Conservation (phyloP, 2,329 filamentous ascomycete species). For the Xylariales sp. region DNA sequence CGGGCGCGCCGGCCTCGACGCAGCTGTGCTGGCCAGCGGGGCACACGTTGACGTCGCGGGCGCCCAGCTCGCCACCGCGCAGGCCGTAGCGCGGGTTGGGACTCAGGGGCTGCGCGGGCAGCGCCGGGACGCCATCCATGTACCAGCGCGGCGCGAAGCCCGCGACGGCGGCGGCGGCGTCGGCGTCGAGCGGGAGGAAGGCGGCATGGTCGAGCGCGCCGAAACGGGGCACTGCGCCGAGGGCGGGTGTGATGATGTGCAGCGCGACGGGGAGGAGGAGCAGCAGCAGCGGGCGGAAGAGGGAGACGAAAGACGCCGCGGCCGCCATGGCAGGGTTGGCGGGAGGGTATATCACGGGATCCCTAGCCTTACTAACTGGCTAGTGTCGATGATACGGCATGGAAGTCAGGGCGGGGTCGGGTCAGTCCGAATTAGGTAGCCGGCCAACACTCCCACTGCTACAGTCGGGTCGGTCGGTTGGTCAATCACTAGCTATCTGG, state of each 20-base stretch:
- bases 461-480: background rate
- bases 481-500: no score
- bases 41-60: conserved; percentile 36
- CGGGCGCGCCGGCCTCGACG: conserved; percentile 36
- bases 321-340: conserved; percentile 29
- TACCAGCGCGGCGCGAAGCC: conserved; percentile 44
- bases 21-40: conserved; percentile 39
- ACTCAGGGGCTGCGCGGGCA: conserved; percentile 34
- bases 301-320: background rate
- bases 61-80: conserved; percentile 5
- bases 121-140: conserved; percentile 36
- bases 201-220: conserved; percentile 34
- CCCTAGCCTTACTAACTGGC: conserved; percentile 26
- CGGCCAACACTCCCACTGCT: conserved; percentile 3
- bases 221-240: conserved; percentile 29
- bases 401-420: conserved; percentile 8
- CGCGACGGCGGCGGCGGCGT: conserved; percentile 19
- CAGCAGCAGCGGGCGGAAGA: background rate
- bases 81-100: conserved; percentile 13
- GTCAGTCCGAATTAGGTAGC: conserved; percentile 2
- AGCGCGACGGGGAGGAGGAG: conserved; percentile 14
- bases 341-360: conserved; percentile 27
- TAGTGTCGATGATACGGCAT: conserved; percentile 28
- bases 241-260: conserved; percentile 18
- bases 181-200: conserved; percentile 27